Base-by-base conservation (phyloP, 2,329 filamentous ascomycete genomes). In the Hansfordia pulvinata region DNA sequence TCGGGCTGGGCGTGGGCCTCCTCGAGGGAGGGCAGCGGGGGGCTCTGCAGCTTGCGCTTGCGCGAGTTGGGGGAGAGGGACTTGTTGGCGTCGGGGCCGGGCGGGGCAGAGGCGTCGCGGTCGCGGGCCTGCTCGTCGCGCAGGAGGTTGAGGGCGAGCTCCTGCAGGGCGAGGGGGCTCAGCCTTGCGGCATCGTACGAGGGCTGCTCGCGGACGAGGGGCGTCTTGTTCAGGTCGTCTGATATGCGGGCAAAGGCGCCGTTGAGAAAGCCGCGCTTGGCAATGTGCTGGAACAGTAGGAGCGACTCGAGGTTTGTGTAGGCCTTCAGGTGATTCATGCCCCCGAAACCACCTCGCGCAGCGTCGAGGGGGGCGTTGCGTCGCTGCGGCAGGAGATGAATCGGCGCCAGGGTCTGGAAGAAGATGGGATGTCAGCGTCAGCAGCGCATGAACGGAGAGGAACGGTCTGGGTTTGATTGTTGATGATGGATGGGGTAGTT, bases 251-350 rank as follows among this genome's bases (percentile, higher is more conserved):
- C 57, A 56, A 92, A 90, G 47, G 69, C 72, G 34, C 62, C 51
- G 27, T 71, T 58, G 38, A 73, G 67, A 37, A 74, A 60, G 46
- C 79, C 79, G 52, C 80, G 65, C 39, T 62, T 61, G 39, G 74
- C 66, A 37, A 92, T 66, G 34, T 76, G 77, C 55, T 88, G 82
- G 58, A 90, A 88, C 44, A 93, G 68, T 39, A 90, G 69, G 35
- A 92, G 67, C 46, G 77, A 80, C 66, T 93, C 85, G 61, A 92
- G 79, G 41, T 77, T 71, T 47, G 83, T 88, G 56, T 90, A 86
- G 44, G 65, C 62, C 47, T 71, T 64, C 53, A 55, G 51, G 44
- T 54, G 53, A 60, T 60, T 66, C 64, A 69, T 69, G 52, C 60
- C 63, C 59, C 60, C 49, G 48, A 52, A 53, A 55, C 54, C 58